A percentile compares a stretch with the other conserved stretches of the same genome.
Conservation (phyloP, 129 eudicot genomes). For the carrot (Daucus carota) region DH1_v3.0 NC_030381.2:33382001-33382500, state of each 20-base stretch:
- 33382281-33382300: not conserved
- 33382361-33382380: not conserved
- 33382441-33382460: not conserved
- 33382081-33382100: not conserved
- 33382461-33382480: not conserved
- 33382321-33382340: no score
- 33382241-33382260: not conserved
- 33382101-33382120: not conserved
- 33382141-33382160: not conserved
- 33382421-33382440: not conserved
- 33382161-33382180: not conserved
- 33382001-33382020: slow-evolving; percentile 98
- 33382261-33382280: not conserved
- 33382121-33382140: not conserved
- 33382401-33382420: not conserved
- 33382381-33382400: not conserved
- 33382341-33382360: not conserved
- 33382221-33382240: no score
- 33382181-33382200: not conserved
- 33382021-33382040: slow-evolving; percentile 99
- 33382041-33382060: slow-evolving; percentile 22
- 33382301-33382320: no score
- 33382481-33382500: not conserved
- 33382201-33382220: not conserved
- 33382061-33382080: no score